Evolutionary conservation across 2,329 filamentous ascomycete genomes (phyloP).

Genomic region (Clonostachys solani): DNA sequence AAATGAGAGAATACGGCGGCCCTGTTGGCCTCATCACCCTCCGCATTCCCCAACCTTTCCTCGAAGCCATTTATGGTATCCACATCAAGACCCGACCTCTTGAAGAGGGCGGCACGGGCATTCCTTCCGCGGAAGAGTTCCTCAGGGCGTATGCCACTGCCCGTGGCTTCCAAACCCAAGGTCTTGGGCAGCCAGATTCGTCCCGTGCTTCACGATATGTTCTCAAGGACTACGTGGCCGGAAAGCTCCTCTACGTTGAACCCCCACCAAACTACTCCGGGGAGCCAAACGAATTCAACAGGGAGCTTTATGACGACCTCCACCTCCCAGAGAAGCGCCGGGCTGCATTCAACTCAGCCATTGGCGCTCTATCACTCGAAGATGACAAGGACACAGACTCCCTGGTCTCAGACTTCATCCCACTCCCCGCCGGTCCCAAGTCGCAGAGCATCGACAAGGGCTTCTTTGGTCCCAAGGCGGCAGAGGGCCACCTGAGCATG

Average conservation of each 20-base stretch:
- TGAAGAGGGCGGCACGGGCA: conserved; percentile 90
- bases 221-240: conserved; percentile 96
- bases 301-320: conserved; percentile 77
- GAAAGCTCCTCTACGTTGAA: conserved; percentile 81
- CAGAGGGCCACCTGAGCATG: conserved; percentile 63
- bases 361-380: conserved; percentile 39
- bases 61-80: conserved; percentile 93
- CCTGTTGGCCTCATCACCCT: conserved; percentile 79
- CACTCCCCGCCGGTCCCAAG: conserved; percentile 62
- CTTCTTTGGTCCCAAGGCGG: conserved; percentile 74
- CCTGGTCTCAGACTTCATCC: conserved; percentile 39
- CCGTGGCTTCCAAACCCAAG: conserved; percentile 85
- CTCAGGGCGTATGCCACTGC: conserved; percentile 83
- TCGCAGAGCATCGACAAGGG: conserved; percentile 75
- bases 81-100: conserved; percentile 74
- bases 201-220: conserved; percentile 85
- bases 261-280: conserved; percentile 76
- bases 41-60: conserved; percentile 80
- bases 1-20: conserved; percentile 88
- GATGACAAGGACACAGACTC: conserved; percentile 21
- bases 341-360: conserved; percentile 45
- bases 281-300: conserved; percentile 77
- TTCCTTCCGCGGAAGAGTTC: conserved; percentile 80
- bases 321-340: conserved; percentile 82
- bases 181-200: conserved; percentile 88